These are phyloP conservation scores for Ophiocordyceps australis DNA, from an alignment of 2,329 filamentous ascomycete species.

Conservation along the genomic window DNA sequence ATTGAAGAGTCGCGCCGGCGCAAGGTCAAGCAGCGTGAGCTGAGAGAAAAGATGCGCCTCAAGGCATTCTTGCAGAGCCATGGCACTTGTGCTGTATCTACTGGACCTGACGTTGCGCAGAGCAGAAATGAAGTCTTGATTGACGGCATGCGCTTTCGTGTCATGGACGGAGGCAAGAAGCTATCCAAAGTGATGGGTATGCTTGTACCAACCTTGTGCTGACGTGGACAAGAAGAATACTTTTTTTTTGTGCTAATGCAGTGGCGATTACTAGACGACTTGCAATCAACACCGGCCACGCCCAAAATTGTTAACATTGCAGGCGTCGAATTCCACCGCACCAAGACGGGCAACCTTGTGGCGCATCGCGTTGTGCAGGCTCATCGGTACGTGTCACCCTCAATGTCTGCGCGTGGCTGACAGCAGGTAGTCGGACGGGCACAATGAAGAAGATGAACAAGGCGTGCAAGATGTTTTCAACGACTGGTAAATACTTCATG, in stretches of 20 bases:
- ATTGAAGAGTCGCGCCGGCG: constrained; percentile 51
- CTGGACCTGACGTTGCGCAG: constrained; percentile 9
- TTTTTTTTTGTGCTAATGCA: not conserved
- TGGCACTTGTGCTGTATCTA: constrained; percentile 4
- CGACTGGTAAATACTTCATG: constrained; percentile 45
- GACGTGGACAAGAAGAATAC: not conserved
- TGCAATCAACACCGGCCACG: constrained; percentile 44
- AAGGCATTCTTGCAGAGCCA: constrained; percentile 14
- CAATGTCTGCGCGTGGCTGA: constrained; percentile 16
- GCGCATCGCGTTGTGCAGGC: constrained; percentile 58
- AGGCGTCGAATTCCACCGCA: constrained; percentile 68
- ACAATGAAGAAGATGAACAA: constrained; percentile 50
- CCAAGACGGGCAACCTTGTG: constrained; percentile 75
- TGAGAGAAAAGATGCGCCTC: constrained; percentile 41
- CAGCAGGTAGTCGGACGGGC: constrained; percentile 24
- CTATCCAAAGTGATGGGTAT: constrained; percentile 55
- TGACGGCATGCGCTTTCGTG: constrained; percentile 54
- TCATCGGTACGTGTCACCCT: constrained; percentile 44
- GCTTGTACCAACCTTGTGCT: constrained; percentile 1
- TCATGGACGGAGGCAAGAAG: constrained; percentile 67
- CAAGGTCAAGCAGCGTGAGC: constrained; percentile 33
- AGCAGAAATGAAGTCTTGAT: constrained; percentile 44
- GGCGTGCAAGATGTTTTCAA: constrained; percentile 55
- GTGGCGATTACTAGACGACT: constrained; percentile 26
- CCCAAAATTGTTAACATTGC: constrained; percentile 58